phyloP scores from a whole-genome alignment of 331 rosid species.

The Spiraea crenata region DNA sequence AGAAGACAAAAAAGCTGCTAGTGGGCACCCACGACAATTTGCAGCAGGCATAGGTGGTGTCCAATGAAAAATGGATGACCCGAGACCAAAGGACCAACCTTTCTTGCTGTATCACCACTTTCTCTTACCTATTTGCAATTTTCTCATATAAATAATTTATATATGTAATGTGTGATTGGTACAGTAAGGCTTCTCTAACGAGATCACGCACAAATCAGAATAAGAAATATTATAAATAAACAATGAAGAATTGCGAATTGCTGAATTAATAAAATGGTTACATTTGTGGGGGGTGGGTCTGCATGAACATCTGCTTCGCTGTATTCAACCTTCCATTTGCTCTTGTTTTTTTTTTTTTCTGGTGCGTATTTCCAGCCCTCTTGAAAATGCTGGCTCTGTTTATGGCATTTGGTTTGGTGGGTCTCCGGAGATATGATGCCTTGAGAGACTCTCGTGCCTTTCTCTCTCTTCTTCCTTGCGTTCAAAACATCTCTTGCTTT shows the following conservation, averaged over 20 bases:
- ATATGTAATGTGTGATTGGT: neutral
- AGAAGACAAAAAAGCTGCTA: slow-evolving; percentile 68
- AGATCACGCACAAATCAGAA: neutral
- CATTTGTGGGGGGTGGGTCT: slow-evolving; percentile 40
- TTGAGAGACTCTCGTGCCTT: slow-evolving; percentile 10
- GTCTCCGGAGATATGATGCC: slow-evolving; percentile 20
- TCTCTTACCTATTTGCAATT: slow-evolving; percentile 25
- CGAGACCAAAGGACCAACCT: slow-evolving; percentile 33
- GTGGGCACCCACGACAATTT: slow-evolving; percentile 74
- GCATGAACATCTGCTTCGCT: slow-evolving; percentile 51
- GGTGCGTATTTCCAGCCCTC: slow-evolving; percentile 2
- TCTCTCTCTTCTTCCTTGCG: neutral
- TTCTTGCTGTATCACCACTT: slow-evolving; percentile 56
- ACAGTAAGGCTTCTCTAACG: too few species aligned
- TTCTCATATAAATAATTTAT: neutral
- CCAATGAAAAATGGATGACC: slow-evolving; percentile 56
- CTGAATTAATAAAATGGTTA: slow-evolving; percentile 21
- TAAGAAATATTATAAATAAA: neutral
- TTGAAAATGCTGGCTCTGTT: slow-evolving; percentile 25
- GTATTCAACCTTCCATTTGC: slow-evolving; percentile 43
- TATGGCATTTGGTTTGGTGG: slow-evolving; percentile 42
- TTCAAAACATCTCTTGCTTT: neutral
- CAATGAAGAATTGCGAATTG: neutral
- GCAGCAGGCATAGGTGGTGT: slow-evolving; percentile 30
- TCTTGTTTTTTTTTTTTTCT: slow-evolving; percentile 10